Percentiles rank a stretch among this genome's conserved stretches.
Evolutionary conservation across 495 filamentous ascomycete genomes (phyloP).

Genomic region (Neurospora sp.): DNA sequence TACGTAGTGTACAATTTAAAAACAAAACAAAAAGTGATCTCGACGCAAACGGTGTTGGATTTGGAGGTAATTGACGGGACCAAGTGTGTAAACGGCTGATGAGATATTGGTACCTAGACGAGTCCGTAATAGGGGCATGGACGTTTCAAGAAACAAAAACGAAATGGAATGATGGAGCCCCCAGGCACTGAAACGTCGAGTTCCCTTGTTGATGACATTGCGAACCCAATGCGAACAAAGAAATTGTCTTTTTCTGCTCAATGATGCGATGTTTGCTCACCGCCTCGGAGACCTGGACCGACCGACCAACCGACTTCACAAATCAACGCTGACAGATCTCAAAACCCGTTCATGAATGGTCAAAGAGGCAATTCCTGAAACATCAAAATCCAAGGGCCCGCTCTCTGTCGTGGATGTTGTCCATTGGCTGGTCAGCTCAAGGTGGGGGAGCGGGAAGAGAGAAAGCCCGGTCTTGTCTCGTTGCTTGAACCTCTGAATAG

Average conservation of each 20-base stretch:
- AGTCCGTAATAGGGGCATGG: background rate
- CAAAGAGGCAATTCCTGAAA: conserved; percentile 5
- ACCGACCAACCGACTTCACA: too few species aligned
- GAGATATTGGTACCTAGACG: background rate
- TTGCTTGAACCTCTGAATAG: background rate
- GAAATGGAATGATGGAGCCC: background rate
- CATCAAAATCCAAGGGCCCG: conserved; percentile 1
- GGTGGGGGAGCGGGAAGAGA: background rate
- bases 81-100: background rate
- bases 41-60: background rate
- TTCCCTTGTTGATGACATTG: background rate
- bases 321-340: too few species aligned
- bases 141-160: background rate
- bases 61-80: background rate
- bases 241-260: background rate
- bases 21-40: background rate
- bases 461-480: background rate
- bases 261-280: background rate
- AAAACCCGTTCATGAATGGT: too few species aligned
- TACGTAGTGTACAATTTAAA: background rate
- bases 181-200: background rate
- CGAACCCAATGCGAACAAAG: background rate
- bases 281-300: background rate
- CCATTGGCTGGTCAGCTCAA: conserved; percentile 2
- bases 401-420: conserved; percentile 5